Conservation (phyloP, 208 protist species). For the Trypanosoma congolense region DNA sequence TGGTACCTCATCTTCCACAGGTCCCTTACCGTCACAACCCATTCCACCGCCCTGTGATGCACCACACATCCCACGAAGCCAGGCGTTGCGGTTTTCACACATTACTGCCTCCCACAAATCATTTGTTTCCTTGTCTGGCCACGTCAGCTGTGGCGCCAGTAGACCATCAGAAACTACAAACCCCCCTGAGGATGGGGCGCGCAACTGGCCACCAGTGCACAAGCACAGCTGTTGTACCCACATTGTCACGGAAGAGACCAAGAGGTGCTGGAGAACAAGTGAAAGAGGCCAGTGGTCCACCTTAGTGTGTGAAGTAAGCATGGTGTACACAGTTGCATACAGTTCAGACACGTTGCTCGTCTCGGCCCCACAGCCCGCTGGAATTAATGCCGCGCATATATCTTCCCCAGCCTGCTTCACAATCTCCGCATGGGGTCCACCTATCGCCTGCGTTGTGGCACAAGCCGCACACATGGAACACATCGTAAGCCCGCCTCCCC, state of each 20-base stretch:
- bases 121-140: constrained; percentile 7
- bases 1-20: not conserved
- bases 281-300: constrained; percentile 17
- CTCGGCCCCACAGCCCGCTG: constrained; percentile 15
- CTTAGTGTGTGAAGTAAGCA: constrained; percentile 18
- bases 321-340: constrained; percentile 18
- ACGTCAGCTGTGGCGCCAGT: constrained; percentile 6
- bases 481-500: not conserved
- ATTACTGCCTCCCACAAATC: constrained; percentile 15
- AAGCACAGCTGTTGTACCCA: constrained; percentile 50
- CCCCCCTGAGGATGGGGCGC: constrained; percentile 7
- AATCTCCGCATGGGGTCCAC: not conserved
- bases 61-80: not conserved
- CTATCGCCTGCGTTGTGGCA: too few species aligned
- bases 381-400: not conserved
- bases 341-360: constrained; percentile 11
- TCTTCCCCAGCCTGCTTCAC: not conserved
- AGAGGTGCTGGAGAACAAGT: constrained; percentile 23
- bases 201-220: constrained; percentile 29
- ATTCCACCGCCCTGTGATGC: not conserved
- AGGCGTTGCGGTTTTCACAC: constrained; percentile 6
- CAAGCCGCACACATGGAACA: not conserved
- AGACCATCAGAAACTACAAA: constrained; percentile 8
- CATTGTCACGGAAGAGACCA: constrained; percentile 37
- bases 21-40: not conserved